Evolutionary conservation across 805 yeast species (phyloP), one percentile per base, ranked within the genome.

Genomic region (Candida silvicultrix): DNA sequence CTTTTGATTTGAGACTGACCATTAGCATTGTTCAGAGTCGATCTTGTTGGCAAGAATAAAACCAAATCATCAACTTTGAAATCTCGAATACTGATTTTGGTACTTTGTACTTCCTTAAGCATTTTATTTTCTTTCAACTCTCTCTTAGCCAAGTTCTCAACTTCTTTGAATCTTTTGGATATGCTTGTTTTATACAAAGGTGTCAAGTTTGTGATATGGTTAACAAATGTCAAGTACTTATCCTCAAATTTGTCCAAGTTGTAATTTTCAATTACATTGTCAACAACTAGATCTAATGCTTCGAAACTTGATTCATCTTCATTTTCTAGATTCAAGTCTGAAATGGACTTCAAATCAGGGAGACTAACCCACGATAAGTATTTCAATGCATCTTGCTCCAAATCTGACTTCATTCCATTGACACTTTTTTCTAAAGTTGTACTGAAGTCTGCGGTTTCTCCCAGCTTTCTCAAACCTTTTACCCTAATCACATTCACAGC

Each of bases 121-220:
- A 62, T 58, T 49, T 74, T 77, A 54, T 77, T 81, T 53, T 87
- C 95, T 57, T 83, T 83, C 47, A 90, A 87, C 49, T 87, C 73
- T 58, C 80, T 85, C 57, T 94, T 82, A 2, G 98, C 98, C 55
- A 90, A 73, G 6, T 83, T 78, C 61, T 94, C 98, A 43, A 92
- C 95, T 58, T 92, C 98, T 45, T 77, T 79, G 57, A 94, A 90
- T 48, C 99, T 70, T 59, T 84, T 81, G 35, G 81, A 74, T 3
- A 89, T 77, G 14, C 78, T 68, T 14, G 66, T 61, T 34, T 69
- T 66, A 41, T 63, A 68, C 40, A 41, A 48, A 40, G 34, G 45
- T 38, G 63, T 65, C 18, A 70, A 47, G 43, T 59, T 57, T 6
- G 64, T 58, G 19, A 45, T 56, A 41, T 21, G 46, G n/a, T 48